Evolutionary conservation across 2,329 filamentous ascomycete genomes (phyloP).

Genomic region (Tolypocladium album): DNA sequence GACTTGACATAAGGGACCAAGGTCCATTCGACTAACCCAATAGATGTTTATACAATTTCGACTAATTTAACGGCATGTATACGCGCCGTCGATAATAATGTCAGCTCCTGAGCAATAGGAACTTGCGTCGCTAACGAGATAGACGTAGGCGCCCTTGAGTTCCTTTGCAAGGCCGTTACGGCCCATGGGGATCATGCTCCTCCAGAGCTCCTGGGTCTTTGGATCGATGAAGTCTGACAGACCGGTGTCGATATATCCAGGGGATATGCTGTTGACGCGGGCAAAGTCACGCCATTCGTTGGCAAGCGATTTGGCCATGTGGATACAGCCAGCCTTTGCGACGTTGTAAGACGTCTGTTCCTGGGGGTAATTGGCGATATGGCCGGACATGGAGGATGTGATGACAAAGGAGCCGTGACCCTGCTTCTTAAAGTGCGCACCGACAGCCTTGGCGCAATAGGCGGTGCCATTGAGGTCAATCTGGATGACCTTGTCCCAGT

Average conservation of each 20-base stretch:
- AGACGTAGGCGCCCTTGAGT: conserved; percentile 69
- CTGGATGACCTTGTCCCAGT: conserved; percentile 53
- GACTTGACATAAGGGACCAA: too few relatives aligned
- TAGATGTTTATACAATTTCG: not conserved
- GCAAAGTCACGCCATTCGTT: conserved; percentile 62
- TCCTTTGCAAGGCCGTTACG: conserved; percentile 58
- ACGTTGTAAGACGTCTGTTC: conserved; percentile 58
- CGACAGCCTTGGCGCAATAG: conserved; percentile 55
- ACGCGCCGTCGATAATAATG: conserved; percentile 63
- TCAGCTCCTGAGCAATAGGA: conserved; percentile 65
- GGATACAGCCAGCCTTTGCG: conserved; percentile 45
- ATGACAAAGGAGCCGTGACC: conserved; percentile 56
- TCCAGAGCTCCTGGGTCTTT: conserved; percentile 63
- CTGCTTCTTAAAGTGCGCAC: conserved; percentile 52
- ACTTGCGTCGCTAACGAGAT: conserved; percentile 64
- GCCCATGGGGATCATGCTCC: conserved; percentile 63
- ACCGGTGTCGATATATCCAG: conserved; percentile 59
- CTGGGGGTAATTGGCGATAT: conserved; percentile 61
- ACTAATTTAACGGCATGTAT: conserved; percentile 26
- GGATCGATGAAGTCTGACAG: conserved; percentile 54
- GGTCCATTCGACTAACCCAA: too few relatives aligned
- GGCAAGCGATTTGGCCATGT: conserved; percentile 36
- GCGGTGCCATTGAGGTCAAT: conserved; percentile 60
- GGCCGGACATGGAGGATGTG: conserved; percentile 59
- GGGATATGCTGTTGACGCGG: conserved; percentile 54